These are phyloP conservation scores for Keithomyces neogunnii DNA, from an alignment of 2,329 filamentous ascomycete species.

Conservation along the genomic window DNA sequence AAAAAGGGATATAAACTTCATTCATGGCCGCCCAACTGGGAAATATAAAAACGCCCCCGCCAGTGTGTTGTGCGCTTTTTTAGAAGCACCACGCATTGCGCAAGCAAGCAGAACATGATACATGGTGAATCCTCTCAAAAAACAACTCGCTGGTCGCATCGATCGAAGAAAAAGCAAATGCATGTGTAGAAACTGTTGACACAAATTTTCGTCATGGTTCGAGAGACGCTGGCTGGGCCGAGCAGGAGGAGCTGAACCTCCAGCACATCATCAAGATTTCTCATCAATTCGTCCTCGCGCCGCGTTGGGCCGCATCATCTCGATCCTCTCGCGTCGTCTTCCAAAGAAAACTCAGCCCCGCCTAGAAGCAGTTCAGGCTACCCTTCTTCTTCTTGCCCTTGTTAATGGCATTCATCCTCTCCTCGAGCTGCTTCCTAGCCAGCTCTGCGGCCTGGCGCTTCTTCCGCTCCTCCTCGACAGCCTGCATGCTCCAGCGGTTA, in stretches of 20 bases:
- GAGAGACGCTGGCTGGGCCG: too few species aligned
- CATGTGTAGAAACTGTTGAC: neutral
- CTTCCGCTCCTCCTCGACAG: conserved; percentile 92
- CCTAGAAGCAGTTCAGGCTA: conserved; percentile 92
- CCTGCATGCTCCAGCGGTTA: conserved; percentile 66
- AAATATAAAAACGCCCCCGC: neutral
- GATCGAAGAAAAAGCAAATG: neutral
- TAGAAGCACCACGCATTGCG: neutral
- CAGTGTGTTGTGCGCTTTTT: neutral
- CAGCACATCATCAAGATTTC: neutral
- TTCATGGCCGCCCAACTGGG: neutral
- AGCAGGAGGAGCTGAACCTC: too few species aligned
- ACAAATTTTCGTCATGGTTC: neutral
- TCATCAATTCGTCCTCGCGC: neutral
- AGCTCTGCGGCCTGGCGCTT: conserved; percentile 86
- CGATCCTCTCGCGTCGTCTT: conserved; percentile 4
- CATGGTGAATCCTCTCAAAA: neutral
- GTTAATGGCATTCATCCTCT: conserved; percentile 86
- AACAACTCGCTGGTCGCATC: neutral
- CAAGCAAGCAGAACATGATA: neutral
- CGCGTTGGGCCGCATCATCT: neutral
- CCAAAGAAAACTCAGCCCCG: conserved; percentile 12
- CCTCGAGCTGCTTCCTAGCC: conserved; percentile 81
- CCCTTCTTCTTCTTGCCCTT: conserved; percentile 91
- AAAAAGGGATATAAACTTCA: neutral